Evolutionary conservation across 2,329 filamentous ascomycete species (phyloP), one percentile per base, ranked within the genome.

Genomic region (Pseudocercospora crystallina): DNA sequence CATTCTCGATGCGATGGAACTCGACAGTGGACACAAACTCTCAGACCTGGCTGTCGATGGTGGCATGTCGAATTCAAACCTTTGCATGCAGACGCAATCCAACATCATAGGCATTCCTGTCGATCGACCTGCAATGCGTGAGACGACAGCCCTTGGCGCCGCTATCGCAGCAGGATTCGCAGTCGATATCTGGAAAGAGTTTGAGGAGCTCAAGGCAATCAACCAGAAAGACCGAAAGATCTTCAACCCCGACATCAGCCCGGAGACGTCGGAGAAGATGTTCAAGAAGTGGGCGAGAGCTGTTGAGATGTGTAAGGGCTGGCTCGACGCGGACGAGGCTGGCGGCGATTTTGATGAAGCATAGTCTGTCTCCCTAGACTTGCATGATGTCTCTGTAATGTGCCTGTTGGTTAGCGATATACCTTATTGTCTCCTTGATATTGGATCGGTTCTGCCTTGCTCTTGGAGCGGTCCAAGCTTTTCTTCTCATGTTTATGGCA

Each of bases 1-100:
- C 15, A 95, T 96, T 63, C 80, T 96, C 17, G 86, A 94, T 65
- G 89, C 90, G 56, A 96, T 96, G 90, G 89, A 88, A 65, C 83
- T 86, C 61, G 90, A 95, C 72, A 90, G 86, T 46, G 84, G 85
- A 32, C 85, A 91, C 66, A 82, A 82, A 57, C 80, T 96, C 30
- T 79, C 82, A 51, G 82, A 85, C 58, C 78, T 96, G 37, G 86
- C 88, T 31, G 90, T 95, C 37, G 90, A 96, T 65, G 90, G 90
- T 50, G 90, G 90, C 51, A 89, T 96, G 79, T 90, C 86, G 63
- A 92, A 89, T 71, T 92, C 88, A 9, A 86, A 91, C 66, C 78
- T 95, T 49, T 90, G 86, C 73, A 96, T 96, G 90, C 90, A 87
- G 72, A 90, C 87, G 5, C 90, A 96, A 79, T 86, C 90, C 56